Conservation (phyloP, 2,329 filamentous ascomycete genomes). For the Cercospora nicotianae region DNA sequence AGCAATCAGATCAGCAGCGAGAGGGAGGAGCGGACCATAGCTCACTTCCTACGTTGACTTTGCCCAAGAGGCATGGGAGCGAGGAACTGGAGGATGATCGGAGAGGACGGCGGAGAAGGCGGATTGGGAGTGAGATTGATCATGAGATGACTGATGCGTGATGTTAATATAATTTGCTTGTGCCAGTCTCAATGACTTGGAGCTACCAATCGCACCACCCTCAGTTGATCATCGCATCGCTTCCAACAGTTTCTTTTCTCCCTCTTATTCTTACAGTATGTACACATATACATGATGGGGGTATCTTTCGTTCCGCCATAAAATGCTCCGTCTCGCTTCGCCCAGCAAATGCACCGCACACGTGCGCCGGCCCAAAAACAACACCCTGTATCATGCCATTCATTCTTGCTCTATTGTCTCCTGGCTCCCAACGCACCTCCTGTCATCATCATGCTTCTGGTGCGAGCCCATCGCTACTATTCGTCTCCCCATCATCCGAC, state of each 20-base stretch:
- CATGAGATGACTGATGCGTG: slow-evolving; percentile 4
- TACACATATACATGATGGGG: slow-evolving; percentile 14
- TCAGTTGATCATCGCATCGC: background rate
- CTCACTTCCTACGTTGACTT: background rate
- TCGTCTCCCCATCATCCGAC: slow-evolving; percentile 17
- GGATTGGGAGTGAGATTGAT: slow-evolving; percentile 8
- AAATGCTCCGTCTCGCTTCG: slow-evolving; percentile 1
- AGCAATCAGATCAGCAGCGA: background rate
- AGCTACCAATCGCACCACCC: background rate
- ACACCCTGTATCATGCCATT: slow-evolving; percentile 4
- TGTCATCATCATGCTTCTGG: slow-evolving; percentile 4
- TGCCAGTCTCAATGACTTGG: background rate
- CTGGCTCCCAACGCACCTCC: background rate
- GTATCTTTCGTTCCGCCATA: slow-evolving; percentile 15
- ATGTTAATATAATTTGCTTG: background rate
- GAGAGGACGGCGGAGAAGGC: slow-evolving; percentile 5
- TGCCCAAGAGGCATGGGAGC: background rate
- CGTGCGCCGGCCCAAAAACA: background rate
- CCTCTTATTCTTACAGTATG: slow-evolving; percentile 12
- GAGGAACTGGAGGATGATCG: background rate
- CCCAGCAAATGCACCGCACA: background rate
- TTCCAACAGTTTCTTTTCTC: background rate
- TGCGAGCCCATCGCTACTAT: slow-evolving; percentile 9
- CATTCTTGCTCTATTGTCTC: background rate
- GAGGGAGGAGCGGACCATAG: background rate